phyloP scores from a whole-genome alignment of 257 asterid genomes.

The Knoxia roxburghii region DNA sequence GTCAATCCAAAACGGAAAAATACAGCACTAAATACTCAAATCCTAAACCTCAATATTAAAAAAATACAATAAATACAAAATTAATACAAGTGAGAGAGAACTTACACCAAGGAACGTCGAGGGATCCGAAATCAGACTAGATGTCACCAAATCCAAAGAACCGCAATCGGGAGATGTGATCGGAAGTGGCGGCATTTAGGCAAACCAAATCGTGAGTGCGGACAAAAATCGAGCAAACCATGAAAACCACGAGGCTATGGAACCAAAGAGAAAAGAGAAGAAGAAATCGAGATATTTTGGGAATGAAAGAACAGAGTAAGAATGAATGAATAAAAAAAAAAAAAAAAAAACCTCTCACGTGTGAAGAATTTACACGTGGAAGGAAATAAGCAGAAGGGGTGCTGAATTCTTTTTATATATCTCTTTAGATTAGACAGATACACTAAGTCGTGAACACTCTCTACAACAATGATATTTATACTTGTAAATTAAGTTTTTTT shows the following conservation, averaged over 20 bases:
- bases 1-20: not conserved
- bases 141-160: constrained; percentile 72
- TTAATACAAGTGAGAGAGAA: not conserved
- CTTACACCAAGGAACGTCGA: constrained; percentile 99
- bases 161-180: constrained; percentile 65
- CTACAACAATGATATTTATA: no score
- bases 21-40: not conserved
- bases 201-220: constrained; percentile 82
- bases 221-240: constrained; percentile 36
- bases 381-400: no score
- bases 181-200: constrained; percentile 65
- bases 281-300: no score
- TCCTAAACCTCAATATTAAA: not conserved
- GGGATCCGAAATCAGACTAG: constrained; percentile 89
- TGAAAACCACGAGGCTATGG: constrained; percentile 37
- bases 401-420: no score
- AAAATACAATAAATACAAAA: not conserved
- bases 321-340: no score
- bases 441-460: no score
- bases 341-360: no score
- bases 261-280: no score
- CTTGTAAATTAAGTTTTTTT: no score
- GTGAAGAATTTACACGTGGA: no score
- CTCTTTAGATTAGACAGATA: no score
- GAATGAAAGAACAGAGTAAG: no score